These are phyloP conservation scores for Leccinum pachyderme DNA, from an alignment of 1,284 basidiomycete genomes.

Conservation along the genomic window DNA sequence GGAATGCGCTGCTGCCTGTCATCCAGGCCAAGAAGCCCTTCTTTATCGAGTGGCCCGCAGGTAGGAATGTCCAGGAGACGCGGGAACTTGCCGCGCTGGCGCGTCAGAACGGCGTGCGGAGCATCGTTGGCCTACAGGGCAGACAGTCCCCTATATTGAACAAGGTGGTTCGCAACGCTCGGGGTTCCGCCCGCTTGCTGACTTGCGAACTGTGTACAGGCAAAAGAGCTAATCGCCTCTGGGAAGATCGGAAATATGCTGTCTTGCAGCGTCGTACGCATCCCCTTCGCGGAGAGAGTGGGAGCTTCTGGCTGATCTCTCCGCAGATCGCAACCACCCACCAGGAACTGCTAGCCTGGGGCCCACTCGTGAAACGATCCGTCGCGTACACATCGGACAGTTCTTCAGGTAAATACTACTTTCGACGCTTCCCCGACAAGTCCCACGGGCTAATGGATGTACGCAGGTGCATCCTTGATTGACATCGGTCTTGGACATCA, in stretches of 20 bases:
- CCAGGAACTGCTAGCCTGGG: slow-evolving; percentile 6
- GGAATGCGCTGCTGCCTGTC: slow-evolving; percentile 11
- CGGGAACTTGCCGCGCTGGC: slow-evolving; percentile 12
- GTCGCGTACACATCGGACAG: slow-evolving; percentile 4
- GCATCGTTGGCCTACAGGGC: slow-evolving; percentile 11
- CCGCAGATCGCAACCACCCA: slow-evolving; percentile 7
- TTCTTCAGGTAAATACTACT: slow-evolving; percentile 2
- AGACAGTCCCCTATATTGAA: slow-evolving; percentile 15
- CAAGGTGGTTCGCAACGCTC: not conserved
- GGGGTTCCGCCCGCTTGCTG: not conserved
- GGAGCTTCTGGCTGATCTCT: not conserved
- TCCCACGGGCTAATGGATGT: too few species aligned
- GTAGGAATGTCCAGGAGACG: slow-evolving; percentile 11
- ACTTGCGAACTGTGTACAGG: not conserved
- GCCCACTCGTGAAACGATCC: slow-evolving; percentile 11
- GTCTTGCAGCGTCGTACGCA: slow-evolving; percentile 15
- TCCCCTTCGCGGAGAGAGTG: not conserved
- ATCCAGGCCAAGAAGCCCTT: slow-evolving; percentile 17
- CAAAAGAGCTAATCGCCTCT: slow-evolving; percentile 12
- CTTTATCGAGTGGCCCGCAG: slow-evolving; percentile 16
- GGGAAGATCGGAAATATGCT: slow-evolving; percentile 13
- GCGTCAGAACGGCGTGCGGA: slow-evolving; percentile 9
- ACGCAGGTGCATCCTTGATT: slow-evolving; percentile 8
- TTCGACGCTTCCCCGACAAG: not conserved
- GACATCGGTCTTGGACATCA: slow-evolving; percentile 14